Percentiles rank a stretch among this genome's conserved stretches.
Evolutionary conservation across 805 yeast genomes (phyloP).

Genomic region (Nakazawaea molendinolei): DNA sequence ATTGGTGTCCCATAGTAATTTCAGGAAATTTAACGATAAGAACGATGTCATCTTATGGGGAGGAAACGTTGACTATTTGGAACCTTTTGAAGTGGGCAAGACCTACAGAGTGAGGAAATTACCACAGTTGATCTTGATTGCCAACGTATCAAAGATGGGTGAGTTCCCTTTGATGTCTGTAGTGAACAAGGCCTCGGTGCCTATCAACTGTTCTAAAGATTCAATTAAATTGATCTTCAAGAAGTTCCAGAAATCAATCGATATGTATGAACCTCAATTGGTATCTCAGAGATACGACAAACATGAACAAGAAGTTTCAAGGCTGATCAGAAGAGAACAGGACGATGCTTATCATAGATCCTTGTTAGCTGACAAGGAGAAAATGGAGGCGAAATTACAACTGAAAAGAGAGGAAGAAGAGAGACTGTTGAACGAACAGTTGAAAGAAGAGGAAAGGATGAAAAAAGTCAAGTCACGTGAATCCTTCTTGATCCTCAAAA

Average conservation of each 20-base stretch:
- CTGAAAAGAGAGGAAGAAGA: conserved; percentile 19
- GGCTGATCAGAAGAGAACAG: conserved; percentile 56
- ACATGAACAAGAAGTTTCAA: conserved; percentile 49
- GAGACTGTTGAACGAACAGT: conserved; percentile 16
- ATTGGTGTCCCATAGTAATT: conserved; percentile 38
- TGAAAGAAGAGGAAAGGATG: conserved; percentile 15
- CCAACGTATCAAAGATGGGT: conserved; percentile 46
- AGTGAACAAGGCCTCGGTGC: conserved; percentile 30
- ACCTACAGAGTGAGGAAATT: conserved; percentile 43
- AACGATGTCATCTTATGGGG: conserved; percentile 53
- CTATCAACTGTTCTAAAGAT: background rate
- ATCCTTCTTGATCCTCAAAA: conserved; percentile 17
- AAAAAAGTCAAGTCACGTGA: conserved; percentile 16
- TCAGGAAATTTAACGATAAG: conserved; percentile 30
- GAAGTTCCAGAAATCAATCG: conserved; percentile 35
- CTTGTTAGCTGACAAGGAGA: conserved; percentile 46
- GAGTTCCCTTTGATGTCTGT: conserved; percentile 44
- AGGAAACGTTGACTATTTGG: conserved; percentile 57
- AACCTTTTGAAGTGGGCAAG: conserved; percentile 60
- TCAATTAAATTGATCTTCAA: conserved; percentile 24
- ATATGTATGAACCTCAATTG: conserved; percentile 57
- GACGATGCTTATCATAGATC: conserved; percentile 62
- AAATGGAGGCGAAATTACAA: conserved; percentile 37
- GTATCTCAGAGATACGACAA: conserved; percentile 52
- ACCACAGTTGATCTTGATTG: conserved; percentile 50